phyloP scores from a whole-genome alignment of 1,139 yeast species.

The Protomyces inouyei region DNA sequence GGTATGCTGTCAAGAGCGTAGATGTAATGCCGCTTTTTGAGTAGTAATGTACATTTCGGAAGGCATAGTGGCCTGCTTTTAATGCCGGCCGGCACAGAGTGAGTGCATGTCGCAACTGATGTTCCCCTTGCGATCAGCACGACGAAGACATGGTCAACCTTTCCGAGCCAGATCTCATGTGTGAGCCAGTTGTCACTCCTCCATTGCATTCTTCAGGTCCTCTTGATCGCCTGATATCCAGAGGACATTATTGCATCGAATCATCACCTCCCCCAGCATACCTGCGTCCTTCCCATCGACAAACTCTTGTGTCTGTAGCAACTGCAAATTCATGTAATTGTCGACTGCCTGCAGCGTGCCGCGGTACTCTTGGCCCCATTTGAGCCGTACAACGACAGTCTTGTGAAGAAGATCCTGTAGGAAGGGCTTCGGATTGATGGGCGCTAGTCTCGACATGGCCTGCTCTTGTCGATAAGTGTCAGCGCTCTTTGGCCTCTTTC shows the following conservation, averaged over 20 bases:
- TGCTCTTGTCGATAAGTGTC: not conserved
- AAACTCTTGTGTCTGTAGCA: constrained; percentile 64
- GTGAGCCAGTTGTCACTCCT: constrained; percentile 21
- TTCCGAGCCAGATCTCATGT: not conserved
- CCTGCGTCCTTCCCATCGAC: constrained; percentile 54
- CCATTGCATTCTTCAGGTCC: constrained; percentile 32
- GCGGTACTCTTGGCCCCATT: constrained; percentile 71
- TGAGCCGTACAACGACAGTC: constrained; percentile 74
- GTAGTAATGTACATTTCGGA: no score
- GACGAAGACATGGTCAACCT: no score
- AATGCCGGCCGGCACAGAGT: no score
- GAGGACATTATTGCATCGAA: constrained; percentile 26
- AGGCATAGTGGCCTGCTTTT: no score
- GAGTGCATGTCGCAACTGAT: no score
- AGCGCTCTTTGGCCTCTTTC: not conserved
- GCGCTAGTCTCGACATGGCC: constrained; percentile 25
- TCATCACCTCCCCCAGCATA: constrained; percentile 68
- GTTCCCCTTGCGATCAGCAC: no score
- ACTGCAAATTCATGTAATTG: constrained; percentile 84
- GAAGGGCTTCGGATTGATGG: constrained; percentile 78
- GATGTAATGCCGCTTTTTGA: no score
- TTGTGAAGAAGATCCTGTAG: constrained; percentile 67
- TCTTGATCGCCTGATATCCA: constrained; percentile 24
- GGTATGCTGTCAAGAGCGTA: no score
- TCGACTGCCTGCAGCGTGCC: constrained; percentile 81